A percentile compares a stretch with the other conserved stretches of the same genome.
phyloP scores from a whole-genome alignment of 495 filamentous ascomycete genomes.

The Thozetella sp. region DNA sequence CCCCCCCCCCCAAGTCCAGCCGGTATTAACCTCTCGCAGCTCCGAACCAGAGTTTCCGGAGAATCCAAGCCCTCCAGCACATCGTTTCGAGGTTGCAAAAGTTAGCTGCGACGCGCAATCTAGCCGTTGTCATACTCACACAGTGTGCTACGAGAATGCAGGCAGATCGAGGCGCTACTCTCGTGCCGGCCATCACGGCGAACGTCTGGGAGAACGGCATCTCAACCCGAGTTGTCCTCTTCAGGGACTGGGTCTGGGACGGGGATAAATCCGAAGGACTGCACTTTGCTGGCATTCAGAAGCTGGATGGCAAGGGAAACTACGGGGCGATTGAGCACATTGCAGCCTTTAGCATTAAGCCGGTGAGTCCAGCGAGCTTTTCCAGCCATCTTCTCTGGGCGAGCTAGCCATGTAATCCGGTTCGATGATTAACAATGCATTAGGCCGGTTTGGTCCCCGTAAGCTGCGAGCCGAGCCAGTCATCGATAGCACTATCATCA shows the following conservation, averaged over 20 bases:
- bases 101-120: conserved; percentile 66
- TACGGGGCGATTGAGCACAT: conserved; percentile 23
- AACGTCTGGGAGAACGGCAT: conserved; percentile 73
- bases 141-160: conserved; percentile 73
- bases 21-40: background rate
- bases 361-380: conserved; percentile 35
- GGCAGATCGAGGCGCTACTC: conserved; percentile 57
- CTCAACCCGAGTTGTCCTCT: conserved; percentile 68
- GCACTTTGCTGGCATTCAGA: conserved; percentile 45
- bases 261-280: conserved; percentile 23
- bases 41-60: conserved; percentile 29
- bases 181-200: conserved; percentile 69
- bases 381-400: background rate
- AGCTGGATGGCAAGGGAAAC: conserved; percentile 36
- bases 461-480: conserved; percentile 20
- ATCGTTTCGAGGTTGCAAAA: conserved; percentile 56
- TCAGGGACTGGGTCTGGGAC: conserved; percentile 59
- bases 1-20: background rate
- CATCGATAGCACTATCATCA: conserved; percentile 21
- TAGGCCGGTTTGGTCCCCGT: conserved; percentile 25
- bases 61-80: conserved; percentile 45
- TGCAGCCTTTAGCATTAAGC: conserved; percentile 38
- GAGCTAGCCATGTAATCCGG: conserved; percentile 15
- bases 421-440: conserved; percentile 3
- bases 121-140: conserved; percentile 70